Evolutionary conservation across 306 rosid genomes (phyloP), one percentile per base, ranked within the genome.

Genomic region (Styphnolobium japonicum): DNA sequence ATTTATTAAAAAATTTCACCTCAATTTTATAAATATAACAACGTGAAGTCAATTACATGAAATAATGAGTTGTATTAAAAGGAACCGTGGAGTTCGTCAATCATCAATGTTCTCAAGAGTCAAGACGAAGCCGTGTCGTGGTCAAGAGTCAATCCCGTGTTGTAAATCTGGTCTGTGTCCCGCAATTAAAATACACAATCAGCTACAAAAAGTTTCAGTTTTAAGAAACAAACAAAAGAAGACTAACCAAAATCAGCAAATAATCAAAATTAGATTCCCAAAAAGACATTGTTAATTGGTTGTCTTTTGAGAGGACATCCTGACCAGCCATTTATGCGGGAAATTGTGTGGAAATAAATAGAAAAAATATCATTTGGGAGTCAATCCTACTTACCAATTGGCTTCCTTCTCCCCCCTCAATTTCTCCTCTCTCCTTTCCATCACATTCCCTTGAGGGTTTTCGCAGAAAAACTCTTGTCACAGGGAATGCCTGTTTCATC

Each of bases 361-460:
- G 69, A 67, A 73, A 43, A n/a, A 3, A 53, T 31, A 23, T 37
- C 42, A 66, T 77, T 79, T 67, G 58, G 18, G 67, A 27, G 68
- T 73, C 64, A 78, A 75, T 86, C 63, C 66, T 55, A 23, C 80
- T 71, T 53, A 48, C n/a, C 55, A 60, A 77, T 70, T 49, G 36
- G 51, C 49, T 77, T 60, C 31, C 61, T 37, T 46, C 67, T 57
- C 56, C 36, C 37, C 73, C 60, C n/a, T n/a, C n/a, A n/a, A n/a
- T 23, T 49, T 8, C 68, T 48, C 60, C 63, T 40, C 39, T 14
- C 57, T 55, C 25, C 18, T 75, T 53, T 48, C 57, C 73, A 53
- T 37, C 43, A 37, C 90, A 88, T 86, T 86, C 89, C 90, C 88
- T 79, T 15, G 84, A 80, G 74, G 81, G 78, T 82, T 90, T 78